These are phyloP conservation scores for Ziziphus jujuba DNA, from an alignment of 306 rosid genomes.

Conservation along the genomic window DNA sequence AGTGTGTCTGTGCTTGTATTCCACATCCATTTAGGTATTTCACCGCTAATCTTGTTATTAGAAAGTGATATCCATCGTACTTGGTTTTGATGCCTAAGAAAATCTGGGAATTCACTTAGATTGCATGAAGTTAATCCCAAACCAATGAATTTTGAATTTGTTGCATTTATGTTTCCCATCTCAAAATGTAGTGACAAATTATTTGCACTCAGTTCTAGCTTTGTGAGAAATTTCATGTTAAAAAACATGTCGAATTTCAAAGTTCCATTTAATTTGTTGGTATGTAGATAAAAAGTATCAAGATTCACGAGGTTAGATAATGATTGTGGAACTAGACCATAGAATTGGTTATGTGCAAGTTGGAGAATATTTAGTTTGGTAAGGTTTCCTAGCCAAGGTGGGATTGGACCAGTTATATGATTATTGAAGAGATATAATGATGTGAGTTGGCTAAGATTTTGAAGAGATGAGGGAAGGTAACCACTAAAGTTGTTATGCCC, in stretches of 20 bases:
- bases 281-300: fast-evolving
- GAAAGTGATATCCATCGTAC: fast-evolving
- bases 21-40: not conserved
- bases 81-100: not conserved
- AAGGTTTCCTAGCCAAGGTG: constrained; percentile 6
- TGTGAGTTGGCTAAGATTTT: constrained; percentile 1
- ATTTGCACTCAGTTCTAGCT: fast-evolving
- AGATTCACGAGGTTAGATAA: not conserved
- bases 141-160: not conserved
- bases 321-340: constrained; percentile 6
- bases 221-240: not conserved
- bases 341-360: fast-evolving
- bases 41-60: not conserved
- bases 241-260: not conserved
- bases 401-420: not conserved
- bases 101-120: not conserved
- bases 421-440: fast-evolving
- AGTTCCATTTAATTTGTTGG: not conserved
- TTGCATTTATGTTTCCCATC: not conserved
- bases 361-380: fast-evolving
- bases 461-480: constrained; percentile 1
- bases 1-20: not conserved
- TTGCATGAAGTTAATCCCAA: not conserved
- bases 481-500: not conserved
- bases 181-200: not conserved